These are phyloP conservation scores for Kurtzmaniella cleridarum DNA, from an alignment of 805 yeast genomes.

Conservation along the genomic window DNA sequence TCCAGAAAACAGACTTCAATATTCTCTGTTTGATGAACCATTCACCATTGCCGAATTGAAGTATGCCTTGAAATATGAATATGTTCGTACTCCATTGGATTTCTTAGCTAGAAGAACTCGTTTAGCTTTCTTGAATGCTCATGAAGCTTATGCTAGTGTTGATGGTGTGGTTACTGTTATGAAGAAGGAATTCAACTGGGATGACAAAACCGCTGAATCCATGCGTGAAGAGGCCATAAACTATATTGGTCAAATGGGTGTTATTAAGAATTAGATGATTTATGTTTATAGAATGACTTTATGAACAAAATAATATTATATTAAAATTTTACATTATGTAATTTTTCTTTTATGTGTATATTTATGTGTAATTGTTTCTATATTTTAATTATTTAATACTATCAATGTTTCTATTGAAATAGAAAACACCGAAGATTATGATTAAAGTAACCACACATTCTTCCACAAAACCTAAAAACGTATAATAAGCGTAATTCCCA, in stretches of 20 bases:
- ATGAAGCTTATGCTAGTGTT: slow-evolving; percentile 72
- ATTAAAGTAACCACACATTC: slow-evolving; percentile 1
- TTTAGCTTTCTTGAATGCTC: slow-evolving; percentile 85
- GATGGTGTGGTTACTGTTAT: slow-evolving; percentile 82
- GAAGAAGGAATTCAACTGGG: slow-evolving; percentile 79
- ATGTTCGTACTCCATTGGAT: slow-evolving; percentile 82
- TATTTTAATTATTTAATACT: too few species aligned
- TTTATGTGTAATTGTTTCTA: too few species aligned
- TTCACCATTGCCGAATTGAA: slow-evolving; percentile 87
- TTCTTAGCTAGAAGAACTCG: slow-evolving; percentile 91
- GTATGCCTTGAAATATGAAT: slow-evolving; percentile 77
- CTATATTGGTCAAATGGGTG: slow-evolving; percentile 62
- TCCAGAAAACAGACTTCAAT: slow-evolving; percentile 33
- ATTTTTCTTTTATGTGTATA: too few species aligned
- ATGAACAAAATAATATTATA: neutral
- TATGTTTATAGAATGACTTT: too few species aligned
- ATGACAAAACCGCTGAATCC: slow-evolving; percentile 46
- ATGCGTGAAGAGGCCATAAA: slow-evolving; percentile 48
- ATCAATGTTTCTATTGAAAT: neutral
- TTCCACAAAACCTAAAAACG: slow-evolving; percentile 2
- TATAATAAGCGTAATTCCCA: slow-evolving; percentile 3
- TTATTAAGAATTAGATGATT: slow-evolving; percentile 7
- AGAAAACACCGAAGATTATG: neutral
- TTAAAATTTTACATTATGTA: slow-evolving; percentile 4
- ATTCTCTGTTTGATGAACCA: slow-evolving; percentile 63